Evolutionary conservation across 495 filamentous ascomycete species (phyloP).

Genomic region (Tuber umbilicatum): DNA sequence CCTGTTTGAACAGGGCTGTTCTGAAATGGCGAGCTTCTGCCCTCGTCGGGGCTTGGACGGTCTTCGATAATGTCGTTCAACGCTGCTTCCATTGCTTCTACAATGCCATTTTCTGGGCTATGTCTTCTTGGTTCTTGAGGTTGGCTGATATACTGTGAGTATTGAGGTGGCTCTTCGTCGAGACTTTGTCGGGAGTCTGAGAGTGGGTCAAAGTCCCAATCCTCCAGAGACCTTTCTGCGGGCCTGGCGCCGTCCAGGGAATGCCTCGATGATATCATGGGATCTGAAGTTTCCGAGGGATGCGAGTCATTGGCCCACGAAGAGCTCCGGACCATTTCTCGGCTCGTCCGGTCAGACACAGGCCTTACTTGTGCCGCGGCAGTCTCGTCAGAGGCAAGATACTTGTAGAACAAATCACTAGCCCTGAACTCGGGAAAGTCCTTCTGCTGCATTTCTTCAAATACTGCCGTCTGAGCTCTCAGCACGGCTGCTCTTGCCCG

Average conservation of each 20-base stretch:
- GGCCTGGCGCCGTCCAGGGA: conserved; percentile 24
- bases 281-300: conserved; percentile 37
- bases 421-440: conserved; percentile 82
- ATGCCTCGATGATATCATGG: conserved; percentile 39
- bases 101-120: conserved; percentile 47
- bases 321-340: conserved; percentile 27
- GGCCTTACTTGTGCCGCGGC: conserved; percentile 21
- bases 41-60: conserved; percentile 20
- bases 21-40: conserved; percentile 11
- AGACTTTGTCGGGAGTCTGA: conserved; percentile 56
- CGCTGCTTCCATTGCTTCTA: conserved; percentile 89
- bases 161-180: conserved; percentile 41
- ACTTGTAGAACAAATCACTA: conserved; percentile 92
- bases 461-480: conserved; percentile 69
- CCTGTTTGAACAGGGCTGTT: conserved; percentile 22
- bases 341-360: not conserved
- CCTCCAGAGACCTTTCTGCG: conserved; percentile 44
- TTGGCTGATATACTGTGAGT: conserved; percentile 49
- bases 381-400: conserved; percentile 78
- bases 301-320: conserved; percentile 29
- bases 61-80: conserved; percentile 92
- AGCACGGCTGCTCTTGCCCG: conserved; percentile 75
- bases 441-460: conserved; percentile 71
- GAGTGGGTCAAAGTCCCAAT: conserved; percentile 58
- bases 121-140: conserved; percentile 47